Evolutionary conservation across 768 basidiomycete species (phyloP), one percentile per base, ranked within the genome.

Genomic region (Tylopilus plumbeoviolaceoides): DNA sequence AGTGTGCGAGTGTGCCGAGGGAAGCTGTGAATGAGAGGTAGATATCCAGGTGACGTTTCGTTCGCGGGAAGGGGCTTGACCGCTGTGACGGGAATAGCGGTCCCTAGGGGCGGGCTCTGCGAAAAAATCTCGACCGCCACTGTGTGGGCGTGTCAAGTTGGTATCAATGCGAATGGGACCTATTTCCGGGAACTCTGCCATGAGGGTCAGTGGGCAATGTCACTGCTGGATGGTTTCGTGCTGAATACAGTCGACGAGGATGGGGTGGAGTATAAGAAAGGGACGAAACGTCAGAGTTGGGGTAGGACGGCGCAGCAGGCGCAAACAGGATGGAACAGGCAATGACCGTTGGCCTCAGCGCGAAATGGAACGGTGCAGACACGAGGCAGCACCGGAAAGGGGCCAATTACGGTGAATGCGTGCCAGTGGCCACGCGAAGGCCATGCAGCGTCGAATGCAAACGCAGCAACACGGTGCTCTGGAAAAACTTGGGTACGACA

Each of bases 41-140:
- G 67, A 69, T 59, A 69, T 59, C 68, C 68, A 69, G 35, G 68
- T 69, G 45, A 69, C 53, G 44, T 70, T 69, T 54, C 67, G 63
- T 30, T 54, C 27, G 17, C 68, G 69, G 9, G 55, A 42, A 47
- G 60, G 59, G 21, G 50, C 47, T 44, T 70, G 69, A 28, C 58
- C 47, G 8, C 66, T 66, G 12, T 66, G 56, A 23, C 68, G 64
- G 17, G 67, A 70, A 46, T 64, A 67, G 18, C 64, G 63, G 35
- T 68, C 64, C 36, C 57, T 70, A 25, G 58, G 47, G 14, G 48
- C 9, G 1, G 65, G 47, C 5, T 69, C 68, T 33, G 45, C 47
- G 17, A 58, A 55, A 41, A 58, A 70, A 12, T 70, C 69, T 28
- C 69, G 58, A 18, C 64, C 61, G 25, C 55, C 56, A 36, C 61